Evolutionary conservation across 202 grass and related monocot species (phyloP).

Genomic region (Carex sylvatica): DNA sequence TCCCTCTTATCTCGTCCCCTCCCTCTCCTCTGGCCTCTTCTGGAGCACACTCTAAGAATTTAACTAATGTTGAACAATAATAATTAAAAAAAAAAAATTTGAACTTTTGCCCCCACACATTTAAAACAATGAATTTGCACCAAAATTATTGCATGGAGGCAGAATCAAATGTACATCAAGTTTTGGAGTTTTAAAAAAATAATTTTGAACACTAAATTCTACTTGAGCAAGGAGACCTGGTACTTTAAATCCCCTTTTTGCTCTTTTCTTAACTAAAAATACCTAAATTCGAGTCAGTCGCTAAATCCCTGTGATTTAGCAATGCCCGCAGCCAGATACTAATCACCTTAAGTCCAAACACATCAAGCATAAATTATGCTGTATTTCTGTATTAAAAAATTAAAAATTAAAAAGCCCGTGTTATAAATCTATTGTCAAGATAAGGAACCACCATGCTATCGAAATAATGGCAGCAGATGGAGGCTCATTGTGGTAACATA

Average conservation of each 20-base stretch:
- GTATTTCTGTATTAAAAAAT: neutral
- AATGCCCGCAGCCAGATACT: neutral
- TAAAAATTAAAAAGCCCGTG: neutral
- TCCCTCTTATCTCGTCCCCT: too few species aligned
- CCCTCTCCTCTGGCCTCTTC: too few species aligned
- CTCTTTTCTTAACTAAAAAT: neutral
- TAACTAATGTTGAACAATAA: neutral
- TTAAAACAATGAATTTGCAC: neutral
- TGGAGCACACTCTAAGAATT: neutral
- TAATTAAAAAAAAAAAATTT: neutral
- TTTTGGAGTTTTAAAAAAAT: neutral
- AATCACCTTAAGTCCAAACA: neutral
- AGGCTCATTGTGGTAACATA: neutral
- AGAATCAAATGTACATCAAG: neutral
- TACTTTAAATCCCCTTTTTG: neutral
- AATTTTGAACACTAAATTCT: neutral
- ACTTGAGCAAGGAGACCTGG: neutral
- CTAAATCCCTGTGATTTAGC: neutral
- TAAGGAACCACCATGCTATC: neutral
- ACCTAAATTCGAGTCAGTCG: neutral
- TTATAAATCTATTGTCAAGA: neutral
- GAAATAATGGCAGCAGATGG: neutral
- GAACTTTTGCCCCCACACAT: neutral
- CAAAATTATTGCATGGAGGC: neutral
- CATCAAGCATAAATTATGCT: neutral